Percentiles rank a stretch among this genome's conserved stretches.
phyloP scores from a whole-genome alignment of 345 rosid genomes.

The Garcia nutans region DNA sequence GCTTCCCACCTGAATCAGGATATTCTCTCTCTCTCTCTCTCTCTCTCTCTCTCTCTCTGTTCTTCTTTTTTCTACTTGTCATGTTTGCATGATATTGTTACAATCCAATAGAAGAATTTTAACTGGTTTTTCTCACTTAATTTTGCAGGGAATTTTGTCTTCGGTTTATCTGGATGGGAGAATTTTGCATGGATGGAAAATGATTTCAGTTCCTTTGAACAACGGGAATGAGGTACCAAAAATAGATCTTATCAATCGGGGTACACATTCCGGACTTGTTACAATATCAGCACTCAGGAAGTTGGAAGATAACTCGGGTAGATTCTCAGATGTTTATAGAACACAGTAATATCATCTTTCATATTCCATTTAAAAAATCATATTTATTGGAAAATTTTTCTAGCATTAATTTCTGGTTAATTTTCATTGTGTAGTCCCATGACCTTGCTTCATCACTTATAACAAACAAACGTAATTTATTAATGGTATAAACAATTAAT shows the following conservation, averaged over 20 bases:
- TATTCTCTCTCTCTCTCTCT: neutral
- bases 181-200: slow-evolving; percentile 71
- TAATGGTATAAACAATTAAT: too few species aligned
- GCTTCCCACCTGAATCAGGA: neutral
- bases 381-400: neutral
- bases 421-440: slow-evolving; percentile 3
- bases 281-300: slow-evolving; percentile 27
- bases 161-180: slow-evolving; percentile 62
- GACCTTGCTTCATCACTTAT: neutral
- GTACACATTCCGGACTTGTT: slow-evolving; percentile 25
- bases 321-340: slow-evolving; percentile 11
- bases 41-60: neutral
- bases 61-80: neutral
- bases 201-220: slow-evolving; percentile 69
- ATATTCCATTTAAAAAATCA: neutral
- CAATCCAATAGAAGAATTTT: neutral
- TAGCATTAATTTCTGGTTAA: neutral
- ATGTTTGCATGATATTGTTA: neutral
- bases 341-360: slow-evolving; percentile 1
- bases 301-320: slow-evolving; percentile 38
- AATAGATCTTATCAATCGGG: slow-evolving; percentile 36
- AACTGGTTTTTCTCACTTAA: neutral
- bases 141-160: slow-evolving; percentile 75
- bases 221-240: slow-evolving; percentile 56
- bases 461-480: neutral